Percentiles rank a stretch among this genome's conserved stretches.
Evolutionary conservation across 2,329 filamentous ascomycete genomes (phyloP).

Genomic region (Alternaria tenuissima): DNA sequence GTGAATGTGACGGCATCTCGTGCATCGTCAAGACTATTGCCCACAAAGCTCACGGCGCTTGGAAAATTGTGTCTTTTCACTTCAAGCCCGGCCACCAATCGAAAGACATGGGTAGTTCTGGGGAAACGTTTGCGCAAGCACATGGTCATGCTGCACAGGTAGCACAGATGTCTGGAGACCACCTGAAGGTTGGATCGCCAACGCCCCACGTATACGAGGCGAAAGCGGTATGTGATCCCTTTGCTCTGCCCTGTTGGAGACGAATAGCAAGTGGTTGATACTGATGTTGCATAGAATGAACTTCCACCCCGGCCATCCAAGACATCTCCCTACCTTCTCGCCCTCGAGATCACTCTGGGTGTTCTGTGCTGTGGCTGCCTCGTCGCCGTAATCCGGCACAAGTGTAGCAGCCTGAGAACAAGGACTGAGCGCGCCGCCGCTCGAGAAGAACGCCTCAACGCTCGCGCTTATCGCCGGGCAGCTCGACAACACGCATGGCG

Average conservation of each 20-base stretch:
- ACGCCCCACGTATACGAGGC: conserved; percentile 26
- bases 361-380: conserved; percentile 56
- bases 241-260: background rate
- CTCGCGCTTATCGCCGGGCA: conserved; percentile 61
- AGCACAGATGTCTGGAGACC: conserved; percentile 28
- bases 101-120: conserved; percentile 37
- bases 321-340: conserved; percentile 47
- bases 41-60: conserved; percentile 48
- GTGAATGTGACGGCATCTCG: conserved; percentile 54
- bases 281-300: conserved; percentile 13
- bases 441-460: conserved; percentile 63
- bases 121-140: conserved; percentile 31
- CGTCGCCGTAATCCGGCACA: conserved; percentile 55
- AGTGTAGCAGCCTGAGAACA: conserved; percentile 59
- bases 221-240: conserved; percentile 13
- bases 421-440: conserved; percentile 62
- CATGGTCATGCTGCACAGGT: conserved; percentile 25
- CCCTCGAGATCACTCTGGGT: conserved; percentile 55
- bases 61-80: conserved; percentile 40
- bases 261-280: background rate
- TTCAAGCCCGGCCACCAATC: conserved; percentile 33
- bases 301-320: conserved; percentile 35
- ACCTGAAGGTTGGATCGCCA: conserved; percentile 16
- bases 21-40: conserved; percentile 54
- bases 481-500: conserved; percentile 61